These are phyloP conservation scores for Candida tropicalis DNA, from an alignment of 1,139 yeast species.

Conservation along the genomic window DNA sequence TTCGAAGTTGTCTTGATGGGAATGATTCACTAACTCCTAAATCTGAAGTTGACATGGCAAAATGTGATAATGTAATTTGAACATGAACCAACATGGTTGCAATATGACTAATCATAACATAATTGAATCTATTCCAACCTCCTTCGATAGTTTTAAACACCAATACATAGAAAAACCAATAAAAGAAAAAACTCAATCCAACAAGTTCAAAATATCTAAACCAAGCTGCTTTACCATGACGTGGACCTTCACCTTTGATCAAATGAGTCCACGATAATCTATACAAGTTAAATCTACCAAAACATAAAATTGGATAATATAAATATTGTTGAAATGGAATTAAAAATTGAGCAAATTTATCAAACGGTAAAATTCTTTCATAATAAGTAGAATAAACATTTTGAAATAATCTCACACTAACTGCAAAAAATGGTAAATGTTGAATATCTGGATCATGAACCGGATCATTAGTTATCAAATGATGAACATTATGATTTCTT, in stretches of 20 bases:
- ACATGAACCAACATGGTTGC: constrained; percentile 91
- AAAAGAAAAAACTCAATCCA: constrained; percentile 69
- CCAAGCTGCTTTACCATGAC: constrained; percentile 83
- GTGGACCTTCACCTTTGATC: constrained; percentile 73
- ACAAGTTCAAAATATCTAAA: constrained; percentile 74
- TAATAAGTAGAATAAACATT: constrained; percentile 80
- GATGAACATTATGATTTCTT: constrained; percentile 89
- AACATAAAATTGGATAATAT: constrained; percentile 77
- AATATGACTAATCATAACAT: constrained; percentile 72
- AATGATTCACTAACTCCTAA: constrained; percentile 83
- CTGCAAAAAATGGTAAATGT: constrained; percentile 89
- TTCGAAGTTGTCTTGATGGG: constrained; percentile 77
- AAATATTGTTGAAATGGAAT: constrained; percentile 68
- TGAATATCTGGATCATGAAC: constrained; percentile 94
- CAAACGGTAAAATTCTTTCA: constrained; percentile 66
- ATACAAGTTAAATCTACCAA: constrained; percentile 86
- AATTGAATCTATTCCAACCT: constrained; percentile 54
- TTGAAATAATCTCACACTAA: constrained; percentile 68
- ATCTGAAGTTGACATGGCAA: constrained; percentile 92
- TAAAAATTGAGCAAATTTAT: constrained; percentile 58
- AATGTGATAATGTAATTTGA: constrained; percentile 86
- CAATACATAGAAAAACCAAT: constrained; percentile 77
- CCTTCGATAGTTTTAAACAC: constrained; percentile 55
- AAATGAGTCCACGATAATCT: constrained; percentile 80
- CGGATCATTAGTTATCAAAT: constrained; percentile 85